Base-by-base conservation (phyloP, 2,329 filamentous ascomycete genomes). In the Epicoccum nigrum region DNA sequence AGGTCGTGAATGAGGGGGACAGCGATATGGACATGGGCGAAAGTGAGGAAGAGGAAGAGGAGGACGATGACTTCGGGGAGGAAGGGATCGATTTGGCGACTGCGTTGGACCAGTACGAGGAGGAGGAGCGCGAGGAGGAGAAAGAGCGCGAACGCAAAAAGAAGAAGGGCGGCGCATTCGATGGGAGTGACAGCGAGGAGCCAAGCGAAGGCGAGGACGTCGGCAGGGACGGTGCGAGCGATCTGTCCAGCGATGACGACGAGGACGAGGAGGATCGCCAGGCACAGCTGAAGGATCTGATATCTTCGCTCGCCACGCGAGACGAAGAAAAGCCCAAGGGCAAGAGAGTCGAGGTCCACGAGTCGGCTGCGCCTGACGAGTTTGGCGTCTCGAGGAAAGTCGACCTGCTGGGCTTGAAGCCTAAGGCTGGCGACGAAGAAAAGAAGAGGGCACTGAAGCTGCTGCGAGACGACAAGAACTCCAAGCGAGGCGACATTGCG, bases 401-500 rank as follows among this genome's bases (percentile, higher is more conserved):
- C 53, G 87, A 86, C 28, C 78, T 95, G 15, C 83, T 86, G 53
- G 91, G 95, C 70, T 80, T 96, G 9, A 77, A 95, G 39, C 80
- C 86, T 19, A 85, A 86, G 11, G 80, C 91, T 39, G 86, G 85
- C 52, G 90, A 95, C 67, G 84, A 87, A 2, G 81, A 85, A 39
- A 83, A 92, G 64, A 92, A 90, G 69, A 91, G 87, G 64, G 87
- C 90, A 0, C 79, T 94, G 41, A 94, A 93, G 73, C 81, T 89
- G 56, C 81, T 92, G 67, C 82, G 79, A 56, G 86, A 84, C 65
- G 84, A 87, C 59, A 85, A 84, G 60, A 75, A 73, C 77, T 85
- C 77, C 59, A 85, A 79, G 55, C 74, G 76, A 53, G 79, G 63
- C 45, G 82, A 83, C 13, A 77, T 83, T 28, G 78, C 81, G 20